Evolutionary conservation across 2,329 filamentous ascomycete species (phyloP), one percentile per base, ranked within the genome.

Genomic region (Sodiomyces alkalinus): DNA sequence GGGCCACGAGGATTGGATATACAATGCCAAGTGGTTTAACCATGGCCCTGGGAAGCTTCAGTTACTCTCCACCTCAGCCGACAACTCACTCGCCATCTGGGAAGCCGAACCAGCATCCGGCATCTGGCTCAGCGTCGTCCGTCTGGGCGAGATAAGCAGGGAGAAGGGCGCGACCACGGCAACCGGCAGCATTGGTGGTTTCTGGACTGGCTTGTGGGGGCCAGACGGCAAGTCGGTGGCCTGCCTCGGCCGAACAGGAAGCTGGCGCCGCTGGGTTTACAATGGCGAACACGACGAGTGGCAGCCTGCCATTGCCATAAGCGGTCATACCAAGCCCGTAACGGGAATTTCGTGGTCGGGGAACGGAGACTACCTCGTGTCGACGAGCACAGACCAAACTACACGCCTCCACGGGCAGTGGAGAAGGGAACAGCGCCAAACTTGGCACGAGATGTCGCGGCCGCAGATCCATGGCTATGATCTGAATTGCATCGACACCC

Each of bases 401-500:
- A 93, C 87, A 3, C 68, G 90, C 27, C 63, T 96, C 13, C 82
- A 87, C 49, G 78, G 82, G 1, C 60, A 74, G 43, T 96, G 87
- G 90, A 67, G 64, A 34, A 59, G 61, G 12, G 37, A 42, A 17
- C 17, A 33, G 26, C 25, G 42, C 46, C 3, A 44, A 41, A 83
- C 82, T 8, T 98, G 90, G 90, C 87, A 96, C 52, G 90, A 98
- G 51, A 85, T 96, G 60, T 79, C 86, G 1, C 67, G 90, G 27
- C 90, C 90, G 4, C 90, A 98, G 49, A 98, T 98, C 39, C 90
- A 98, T 49, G 90, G 90, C 20, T 98, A 98, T 50, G 87, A 98
- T 49, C 66, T 98, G 30, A 98, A 96, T 58, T 96, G 90, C 50
- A 75, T 96, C 37, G 80, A 85, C 44, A 68, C 74, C 1, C 61